Percentiles rank a stretch among this genome's conserved stretches.
Evolutionary conservation across 768 basidiomycete genomes (phyloP).

Genomic region (Amanita polypyramis): DNA sequence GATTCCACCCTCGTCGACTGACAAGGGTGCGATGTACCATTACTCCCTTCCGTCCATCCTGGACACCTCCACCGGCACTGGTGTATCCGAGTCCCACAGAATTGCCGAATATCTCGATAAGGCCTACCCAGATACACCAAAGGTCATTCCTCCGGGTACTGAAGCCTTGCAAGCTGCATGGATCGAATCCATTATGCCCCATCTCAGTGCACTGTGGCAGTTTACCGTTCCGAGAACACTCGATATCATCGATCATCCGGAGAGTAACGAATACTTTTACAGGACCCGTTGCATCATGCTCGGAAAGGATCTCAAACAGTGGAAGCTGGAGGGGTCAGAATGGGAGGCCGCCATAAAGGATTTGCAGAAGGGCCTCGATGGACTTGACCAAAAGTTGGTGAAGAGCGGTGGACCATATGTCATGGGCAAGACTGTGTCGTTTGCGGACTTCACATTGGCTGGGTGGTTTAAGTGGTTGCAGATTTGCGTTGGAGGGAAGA

Average conservation of each 20-base stretch:
- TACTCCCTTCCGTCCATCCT: conserved; percentile 32
- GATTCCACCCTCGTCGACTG: conserved; percentile 17
- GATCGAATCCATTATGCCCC: not conserved
- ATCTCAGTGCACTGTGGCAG: conserved; percentile 6
- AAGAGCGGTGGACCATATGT: conserved; percentile 13
- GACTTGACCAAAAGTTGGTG: conserved; percentile 11
- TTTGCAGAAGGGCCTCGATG: conserved; percentile 15
- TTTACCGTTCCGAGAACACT: conserved; percentile 13
- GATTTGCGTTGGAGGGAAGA: conserved; percentile 5
- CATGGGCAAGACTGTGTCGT: conserved; percentile 3
- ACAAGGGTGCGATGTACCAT: conserved; percentile 16
- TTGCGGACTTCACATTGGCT: conserved; percentile 9
- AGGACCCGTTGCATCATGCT: conserved; percentile 18
- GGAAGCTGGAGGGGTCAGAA: conserved; percentile 17
- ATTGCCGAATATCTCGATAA: conserved; percentile 34
- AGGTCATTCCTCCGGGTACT: conserved; percentile 21
- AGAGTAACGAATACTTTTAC: conserved; percentile 25
- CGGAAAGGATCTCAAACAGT: conserved; percentile 23
- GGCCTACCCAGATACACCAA: conserved; percentile 25
- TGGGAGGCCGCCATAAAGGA: conserved; percentile 20
- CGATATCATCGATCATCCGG: conserved; percentile 17
- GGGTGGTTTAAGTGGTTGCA: conserved; percentile 4
- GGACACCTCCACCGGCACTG: conserved; percentile 23
- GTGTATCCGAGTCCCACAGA: conserved; percentile 24
- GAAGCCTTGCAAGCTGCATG: conserved; percentile 12